phyloP scores from a whole-genome alignment of 2,329 filamentous ascomycete species.

The Clarireedia hainanense region DNA sequence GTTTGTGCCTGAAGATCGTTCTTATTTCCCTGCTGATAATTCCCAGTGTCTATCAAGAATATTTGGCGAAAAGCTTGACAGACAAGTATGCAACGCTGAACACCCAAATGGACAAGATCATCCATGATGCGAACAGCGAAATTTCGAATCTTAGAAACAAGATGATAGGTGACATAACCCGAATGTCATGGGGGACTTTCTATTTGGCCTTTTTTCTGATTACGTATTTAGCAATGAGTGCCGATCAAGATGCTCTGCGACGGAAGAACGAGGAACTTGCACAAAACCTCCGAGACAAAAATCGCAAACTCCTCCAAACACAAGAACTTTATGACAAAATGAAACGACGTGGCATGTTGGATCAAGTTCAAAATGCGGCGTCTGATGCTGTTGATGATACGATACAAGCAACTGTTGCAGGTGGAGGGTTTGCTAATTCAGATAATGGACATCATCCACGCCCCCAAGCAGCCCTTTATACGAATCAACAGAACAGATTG shows the following conservation, averaged over 20 bases:
- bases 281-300: conserved; percentile 62
- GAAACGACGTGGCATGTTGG: conserved; percentile 46
- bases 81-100: conserved; percentile 63
- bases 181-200: neutral
- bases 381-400: conserved; percentile 40
- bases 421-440: conserved; percentile 22
- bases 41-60: conserved; percentile 66
- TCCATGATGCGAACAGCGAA: conserved; percentile 68
- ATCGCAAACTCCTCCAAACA: conserved; percentile 57
- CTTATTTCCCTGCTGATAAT: conserved; percentile 21
- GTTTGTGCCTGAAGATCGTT: conserved; percentile 36
- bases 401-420: conserved; percentile 28
- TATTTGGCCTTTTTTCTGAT: conserved; percentile 7
- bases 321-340: conserved; percentile 58
- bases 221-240: conserved; percentile 40
- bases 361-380: conserved; percentile 47
- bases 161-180: conserved; percentile 45
- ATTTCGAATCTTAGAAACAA: conserved; percentile 59
- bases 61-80: conserved; percentile 60
- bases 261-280: conserved; percentile 66
- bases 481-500: conserved; percentile 8
- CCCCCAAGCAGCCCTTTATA: conserved; percentile 13
- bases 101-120: conserved; percentile 61
- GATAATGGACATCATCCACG: conserved; percentile 12
- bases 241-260: conserved; percentile 54